Evolutionary conservation across 2,329 filamentous ascomycete genomes (phyloP), one percentile per base, ranked within the genome.

Genomic region (Calonectria montana): DNA sequence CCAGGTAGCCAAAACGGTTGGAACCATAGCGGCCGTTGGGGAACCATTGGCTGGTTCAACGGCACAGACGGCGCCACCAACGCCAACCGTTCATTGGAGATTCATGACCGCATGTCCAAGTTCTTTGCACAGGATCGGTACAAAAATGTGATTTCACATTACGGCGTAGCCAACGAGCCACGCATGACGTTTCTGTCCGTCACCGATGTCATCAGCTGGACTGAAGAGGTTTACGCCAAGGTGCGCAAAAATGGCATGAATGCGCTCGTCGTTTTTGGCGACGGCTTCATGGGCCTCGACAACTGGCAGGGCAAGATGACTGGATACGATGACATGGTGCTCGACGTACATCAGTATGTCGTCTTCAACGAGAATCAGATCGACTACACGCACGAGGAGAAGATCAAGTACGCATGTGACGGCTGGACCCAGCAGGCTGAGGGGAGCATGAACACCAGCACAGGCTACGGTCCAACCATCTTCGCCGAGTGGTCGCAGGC

Each of bases 331-430:
- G 90, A 92, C 74, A 87, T 98, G 75, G 90, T 97, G 21, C 91
- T 99, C n/a, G 97, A 99, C 84, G 97, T 97, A 43, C 97, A 99
- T 84, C 96, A 98, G 83, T 99, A 99, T 83, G 94, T 97, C 80
- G 98, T 98, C 83, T 99, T 99, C 89, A 98, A 99, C 87, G 91
- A 91, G 45, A 92, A 93, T 75, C 94, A 97, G 83, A 93, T 99
- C 80, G 90, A 91, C 59, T 92, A 93, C 80, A 92, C 92, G 68
- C 97, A 98, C 85, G 88, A 92, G 67, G 89, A 92, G 76, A 98
- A 98, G 85, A 89, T 98, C 69, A 88, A 93, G 72, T 97, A 97
- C 81, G 95, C 96, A 4, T 99, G 97, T 85, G 86, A 89, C 21
- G 95, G 92, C 66, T 99, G 97, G 97, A 93, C 94, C 4, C 82